Evolutionary conservation across 495 filamentous ascomycete genomes (phyloP).

Genomic region (Aspergillus saccharolyticus): DNA sequence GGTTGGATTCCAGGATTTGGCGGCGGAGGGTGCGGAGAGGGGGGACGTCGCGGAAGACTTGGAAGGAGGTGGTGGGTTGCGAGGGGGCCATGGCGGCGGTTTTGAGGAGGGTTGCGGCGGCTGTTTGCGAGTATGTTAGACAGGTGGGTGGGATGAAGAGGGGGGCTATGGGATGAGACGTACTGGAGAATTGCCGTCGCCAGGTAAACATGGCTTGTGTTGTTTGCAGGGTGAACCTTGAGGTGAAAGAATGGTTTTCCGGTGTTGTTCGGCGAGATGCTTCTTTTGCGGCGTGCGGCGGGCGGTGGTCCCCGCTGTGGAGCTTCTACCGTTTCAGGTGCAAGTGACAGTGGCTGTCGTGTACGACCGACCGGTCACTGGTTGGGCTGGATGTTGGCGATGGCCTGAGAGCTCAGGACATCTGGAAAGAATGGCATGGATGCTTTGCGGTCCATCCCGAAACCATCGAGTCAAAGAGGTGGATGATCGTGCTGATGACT

Average conservation of each 20-base stretch:
- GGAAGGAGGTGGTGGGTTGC: conserved; percentile 40
- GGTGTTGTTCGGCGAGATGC: conserved; percentile 6
- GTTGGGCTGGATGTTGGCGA: not conserved
- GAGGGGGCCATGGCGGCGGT: conserved; percentile 22
- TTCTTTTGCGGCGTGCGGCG: not conserved
- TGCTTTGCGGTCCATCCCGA: not conserved
- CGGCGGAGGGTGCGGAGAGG: conserved; percentile 67
- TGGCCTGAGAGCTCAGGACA: not conserved
- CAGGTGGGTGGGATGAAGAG: not conserved
- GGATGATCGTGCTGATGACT: conserved; percentile 12
- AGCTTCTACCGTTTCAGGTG: not conserved
- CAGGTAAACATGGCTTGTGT: conserved; percentile 11
- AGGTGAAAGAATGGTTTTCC: conserved; percentile 2
- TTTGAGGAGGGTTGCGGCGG: conserved; percentile 26
- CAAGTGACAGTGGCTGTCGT: not conserved
- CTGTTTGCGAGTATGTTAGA: conserved; percentile 16
- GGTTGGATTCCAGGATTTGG: conserved; percentile 59
- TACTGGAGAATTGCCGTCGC: conserved; percentile 26
- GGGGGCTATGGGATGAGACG: conserved; percentile 7
- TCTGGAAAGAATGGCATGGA: not conserved
- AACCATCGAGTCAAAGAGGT: not conserved
- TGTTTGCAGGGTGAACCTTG: not conserved
- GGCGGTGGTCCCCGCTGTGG: conserved; percentile 7
- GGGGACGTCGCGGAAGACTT: conserved; percentile 69
- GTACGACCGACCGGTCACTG: not conserved